Conservation (phyloP, 192 early-diverging fungal species). For the Ambispora gerdemannii region DNA sequence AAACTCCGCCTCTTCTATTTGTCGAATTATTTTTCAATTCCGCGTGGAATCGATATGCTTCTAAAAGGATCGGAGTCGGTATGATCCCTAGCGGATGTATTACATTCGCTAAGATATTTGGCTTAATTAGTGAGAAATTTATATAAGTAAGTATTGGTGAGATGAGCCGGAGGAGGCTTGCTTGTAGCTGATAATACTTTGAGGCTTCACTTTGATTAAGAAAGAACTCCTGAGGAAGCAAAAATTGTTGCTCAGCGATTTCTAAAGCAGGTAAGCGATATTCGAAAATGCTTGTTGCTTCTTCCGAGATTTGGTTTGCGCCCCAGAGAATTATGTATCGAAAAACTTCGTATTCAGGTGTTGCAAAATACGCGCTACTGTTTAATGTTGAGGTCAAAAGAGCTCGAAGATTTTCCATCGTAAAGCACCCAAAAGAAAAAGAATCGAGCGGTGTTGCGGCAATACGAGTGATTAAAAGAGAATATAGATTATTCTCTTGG, state of each 20-base stretch:
- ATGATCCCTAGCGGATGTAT: constrained; percentile 6
- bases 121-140: not conserved
- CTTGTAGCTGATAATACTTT: not conserved
- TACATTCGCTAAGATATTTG: not conserved
- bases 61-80: not conserved
- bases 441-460: constrained; percentile 1
- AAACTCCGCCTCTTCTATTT: not conserved
- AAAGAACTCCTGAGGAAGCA: not conserved
- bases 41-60: constrained; percentile 4
- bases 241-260: not conserved
- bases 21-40: not conserved
- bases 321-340: not conserved
- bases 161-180: not conserved
- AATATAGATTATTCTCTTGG: not conserved
- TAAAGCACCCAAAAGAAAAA: not conserved
- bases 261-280: not conserved
- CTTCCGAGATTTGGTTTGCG: not conserved
- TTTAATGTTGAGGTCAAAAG: not conserved
- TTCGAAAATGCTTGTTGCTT: not conserved
- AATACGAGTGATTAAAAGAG: not conserved
- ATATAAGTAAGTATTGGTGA: not conserved
- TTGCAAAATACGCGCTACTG: not conserved
- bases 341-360: constrained; percentile 17
- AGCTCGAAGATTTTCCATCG: not conserved
- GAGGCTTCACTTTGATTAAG: not conserved